Conservation (phyloP, 2,329 filamentous ascomycete genomes). For the Cytospora paraplurivora region DNA sequence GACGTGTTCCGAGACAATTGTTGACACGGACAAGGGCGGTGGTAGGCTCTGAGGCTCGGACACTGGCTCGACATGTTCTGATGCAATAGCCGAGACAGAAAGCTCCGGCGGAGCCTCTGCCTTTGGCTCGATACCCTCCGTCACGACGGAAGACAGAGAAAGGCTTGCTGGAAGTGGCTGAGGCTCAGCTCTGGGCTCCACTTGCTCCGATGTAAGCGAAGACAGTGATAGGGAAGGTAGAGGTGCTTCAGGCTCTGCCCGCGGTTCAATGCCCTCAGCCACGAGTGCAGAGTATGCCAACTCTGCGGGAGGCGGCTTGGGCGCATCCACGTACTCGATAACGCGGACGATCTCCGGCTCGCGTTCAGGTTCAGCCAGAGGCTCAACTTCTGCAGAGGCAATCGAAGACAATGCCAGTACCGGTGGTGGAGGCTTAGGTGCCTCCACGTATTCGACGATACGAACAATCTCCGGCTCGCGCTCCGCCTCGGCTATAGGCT, state of each 20-base stretch:
- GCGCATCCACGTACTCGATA: conserved; percentile 29
- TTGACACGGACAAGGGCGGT: conserved; percentile 37
- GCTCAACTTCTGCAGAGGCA: conserved; percentile 30
- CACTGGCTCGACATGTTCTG: conserved; percentile 38
- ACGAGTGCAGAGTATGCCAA: conserved; percentile 40
- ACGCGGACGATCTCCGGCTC: conserved; percentile 28
- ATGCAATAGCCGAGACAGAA: conserved; percentile 37
- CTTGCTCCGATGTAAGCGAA: conserved; percentile 30
- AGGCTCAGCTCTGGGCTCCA: conserved; percentile 33
- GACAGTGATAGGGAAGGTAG: conserved; percentile 29
- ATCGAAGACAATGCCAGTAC: conserved; percentile 34
- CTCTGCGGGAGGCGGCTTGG: conserved; percentile 26
- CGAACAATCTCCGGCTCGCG: conserved; percentile 26
- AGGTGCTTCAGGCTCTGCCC: conserved; percentile 35
- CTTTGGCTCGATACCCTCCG: conserved; percentile 34
- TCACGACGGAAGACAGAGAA: conserved; percentile 30
- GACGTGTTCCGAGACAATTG: conserved; percentile 37
- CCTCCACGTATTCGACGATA: conserved; percentile 29
- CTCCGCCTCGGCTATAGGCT: conserved; percentile 26
- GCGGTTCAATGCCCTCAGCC: conserved; percentile 42
- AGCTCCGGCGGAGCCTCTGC: conserved; percentile 36
- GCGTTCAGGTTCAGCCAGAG: conserved; percentile 33
- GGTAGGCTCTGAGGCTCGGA: conserved; percentile 25
- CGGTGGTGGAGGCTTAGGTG: conserved; percentile 23
- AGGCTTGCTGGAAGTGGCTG: conserved; percentile 21